Base-by-base conservation (phyloP, 75 land plant species). In the Cupressus sempervirens region DNA sequence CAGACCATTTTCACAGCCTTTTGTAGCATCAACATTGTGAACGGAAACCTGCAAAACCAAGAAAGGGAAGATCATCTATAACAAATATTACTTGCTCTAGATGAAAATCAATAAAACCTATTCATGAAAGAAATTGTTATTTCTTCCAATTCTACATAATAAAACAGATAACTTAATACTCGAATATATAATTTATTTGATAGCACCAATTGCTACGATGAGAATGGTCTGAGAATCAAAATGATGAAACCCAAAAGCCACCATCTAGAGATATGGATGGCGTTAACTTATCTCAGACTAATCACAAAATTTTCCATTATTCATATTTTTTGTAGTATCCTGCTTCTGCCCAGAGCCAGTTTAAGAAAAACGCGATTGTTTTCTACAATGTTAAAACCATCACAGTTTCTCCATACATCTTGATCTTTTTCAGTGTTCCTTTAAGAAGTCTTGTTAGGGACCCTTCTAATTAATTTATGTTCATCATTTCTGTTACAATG, bases 1-100 rank as follows among this genome's bases (percentile, higher is more conserved):
- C 90, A 89, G 10, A 93, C 94, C 93, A 96, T 89, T 84, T 90
- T 92, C 84, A 96, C 95, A 79, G 97, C 93, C 86, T 95, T 93
- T 82, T 92, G 92, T 82, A 96, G 79, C 32, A 96, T 95, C 80
- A 96, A 84, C 93, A 94, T 93, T 52, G 95, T 92, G 86, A 95
- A 96, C 30, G 98, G 97, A 83, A 96, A 88, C 88, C 98, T 96
- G 85, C 16, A 45, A 54, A 43, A 13, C 23, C 83, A 45, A 48
- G 45, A 45, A 79, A 45, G 5, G 20, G 45, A 6, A 3, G 48
- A n/a, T 79, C 29, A 40, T 40, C 18, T 76, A 76, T 40, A 40
- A 6, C 38, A 23, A 40, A 38, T 40, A 32, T 76, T 76, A 40
- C 23, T 18, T 76, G 45, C 20, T 36, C 40, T 10, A 23, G 45